Evolutionary conservation across 2,329 filamentous ascomycete species (phyloP).

Genomic region (Arthrobotrys iridis): DNA sequence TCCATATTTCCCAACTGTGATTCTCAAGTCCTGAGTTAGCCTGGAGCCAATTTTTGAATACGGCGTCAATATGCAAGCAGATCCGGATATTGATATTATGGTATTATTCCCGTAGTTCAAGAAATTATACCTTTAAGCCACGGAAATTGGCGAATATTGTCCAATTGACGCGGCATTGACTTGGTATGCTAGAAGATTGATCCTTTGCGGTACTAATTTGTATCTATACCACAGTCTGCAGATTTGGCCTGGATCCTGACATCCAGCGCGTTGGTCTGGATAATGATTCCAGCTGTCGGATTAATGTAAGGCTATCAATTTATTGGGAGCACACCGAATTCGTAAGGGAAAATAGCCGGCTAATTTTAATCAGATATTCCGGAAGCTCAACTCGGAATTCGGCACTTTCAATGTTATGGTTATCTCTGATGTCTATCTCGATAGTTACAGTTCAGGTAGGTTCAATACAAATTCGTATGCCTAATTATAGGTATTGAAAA

Average conservation of each 20-base stretch:
- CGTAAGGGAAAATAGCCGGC: not conserved
- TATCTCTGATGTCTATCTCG: not conserved
- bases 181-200: not conserved
- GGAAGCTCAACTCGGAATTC: not conserved
- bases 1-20: too few species aligned
- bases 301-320: not conserved
- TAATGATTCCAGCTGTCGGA: not conserved
- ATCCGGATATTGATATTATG: not conserved
- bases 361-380: not conserved
- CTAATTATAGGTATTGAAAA: too few species aligned
- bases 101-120: not conserved
- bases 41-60: not conserved
- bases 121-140: not conserved
- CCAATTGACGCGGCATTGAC: not conserved
- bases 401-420: not conserved
- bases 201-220: not conserved
- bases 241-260: not conserved
- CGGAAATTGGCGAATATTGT: not conserved
- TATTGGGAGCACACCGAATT: not conserved
- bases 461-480: not conserved
- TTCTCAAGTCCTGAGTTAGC: too few species aligned
- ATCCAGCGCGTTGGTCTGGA: not conserved
- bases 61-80: not conserved
- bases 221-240: not conserved
- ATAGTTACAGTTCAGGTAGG: not conserved